Evolutionary conservation across 352 stramenopile genomes (phyloP).

Genomic region (Globisporangium uncinulatum): DNA sequence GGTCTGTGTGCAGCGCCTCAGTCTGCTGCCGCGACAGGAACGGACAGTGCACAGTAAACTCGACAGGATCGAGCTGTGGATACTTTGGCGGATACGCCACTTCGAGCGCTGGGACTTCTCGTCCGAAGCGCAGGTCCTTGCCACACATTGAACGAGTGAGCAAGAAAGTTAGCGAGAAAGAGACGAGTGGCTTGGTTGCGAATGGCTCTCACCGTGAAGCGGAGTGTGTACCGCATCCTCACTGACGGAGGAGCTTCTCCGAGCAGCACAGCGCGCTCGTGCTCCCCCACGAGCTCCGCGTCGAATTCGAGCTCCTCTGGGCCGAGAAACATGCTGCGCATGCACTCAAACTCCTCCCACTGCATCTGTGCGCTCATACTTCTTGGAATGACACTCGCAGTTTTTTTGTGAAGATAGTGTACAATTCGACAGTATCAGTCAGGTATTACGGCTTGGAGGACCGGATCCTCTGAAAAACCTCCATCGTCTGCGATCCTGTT

Average conservation of each 20-base stretch:
- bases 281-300: constrained; percentile 17
- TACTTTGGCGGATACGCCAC: constrained; percentile 42
- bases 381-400: too few species aligned
- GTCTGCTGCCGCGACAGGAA: constrained; percentile 33
- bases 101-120: constrained; percentile 31
- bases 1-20: constrained; percentile 28
- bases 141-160: not conserved
- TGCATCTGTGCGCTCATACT: constrained; percentile 23
- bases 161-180: too few species aligned
- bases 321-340: constrained; percentile 66
- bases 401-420: too few species aligned
- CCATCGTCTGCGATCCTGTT: not conserved
- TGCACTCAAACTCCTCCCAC: constrained; percentile 70
- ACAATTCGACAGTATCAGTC: too few species aligned
- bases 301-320: constrained; percentile 38
- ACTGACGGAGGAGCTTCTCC: constrained; percentile 4
- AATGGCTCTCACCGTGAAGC: constrained; percentile 24
- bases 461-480: not conserved
- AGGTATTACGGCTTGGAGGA: too few species aligned
- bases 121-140: constrained; percentile 12
- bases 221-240: constrained; percentile 39
- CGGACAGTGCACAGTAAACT: constrained; percentile 48
- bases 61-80: constrained; percentile 16
- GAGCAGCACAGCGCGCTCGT: constrained; percentile 15
- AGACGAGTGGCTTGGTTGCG: too few species aligned